These are phyloP conservation scores for Fusarium sp. DNA, from an alignment of 2,329 filamentous ascomycete species.

Conservation along the genomic window DNA sequence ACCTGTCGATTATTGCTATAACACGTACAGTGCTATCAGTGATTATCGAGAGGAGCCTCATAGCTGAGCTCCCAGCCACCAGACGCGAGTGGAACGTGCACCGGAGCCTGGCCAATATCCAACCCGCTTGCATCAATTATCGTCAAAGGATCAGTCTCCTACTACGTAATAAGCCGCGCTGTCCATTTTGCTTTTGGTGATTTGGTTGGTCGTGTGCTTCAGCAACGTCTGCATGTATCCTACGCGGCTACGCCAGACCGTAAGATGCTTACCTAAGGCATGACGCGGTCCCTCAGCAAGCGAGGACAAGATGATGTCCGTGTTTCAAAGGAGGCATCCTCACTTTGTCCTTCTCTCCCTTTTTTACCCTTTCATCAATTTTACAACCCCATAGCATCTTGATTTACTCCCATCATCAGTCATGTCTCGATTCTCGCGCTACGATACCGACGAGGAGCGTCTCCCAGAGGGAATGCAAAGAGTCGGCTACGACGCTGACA, in stretches of 20 bases:
- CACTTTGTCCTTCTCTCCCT: neutral
- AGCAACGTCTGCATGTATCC: neutral
- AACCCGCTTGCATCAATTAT: neutral
- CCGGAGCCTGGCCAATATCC: too few species aligned
- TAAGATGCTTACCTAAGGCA: slow-evolving; percentile 36
- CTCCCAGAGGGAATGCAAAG: slow-evolving; percentile 68
- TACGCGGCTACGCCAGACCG: neutral
- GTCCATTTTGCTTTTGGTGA: neutral
- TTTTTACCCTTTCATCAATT: neutral
- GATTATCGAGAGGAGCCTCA: too few species aligned
- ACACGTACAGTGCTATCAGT: too few species aligned
- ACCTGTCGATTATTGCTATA: too few species aligned
- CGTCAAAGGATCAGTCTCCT: neutral
- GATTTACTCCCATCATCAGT: neutral
- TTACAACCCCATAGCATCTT: neutral
- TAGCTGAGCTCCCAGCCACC: too few species aligned
- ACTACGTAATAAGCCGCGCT: too few species aligned
- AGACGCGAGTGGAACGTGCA: too few species aligned
- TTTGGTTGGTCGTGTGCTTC: slow-evolving; percentile 4
- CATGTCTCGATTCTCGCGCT: slow-evolving; percentile 60
- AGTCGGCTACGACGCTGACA: slow-evolving; percentile 69
- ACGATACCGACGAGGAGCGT: slow-evolving; percentile 64
- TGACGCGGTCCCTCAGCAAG: slow-evolving; percentile 41
- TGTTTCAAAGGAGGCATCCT: slow-evolving; percentile 22
- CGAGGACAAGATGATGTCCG: slow-evolving; percentile 23